Base-by-base conservation (phyloP, 2,329 filamentous ascomycete genomes). In the Zasmidium cellare region DNA sequence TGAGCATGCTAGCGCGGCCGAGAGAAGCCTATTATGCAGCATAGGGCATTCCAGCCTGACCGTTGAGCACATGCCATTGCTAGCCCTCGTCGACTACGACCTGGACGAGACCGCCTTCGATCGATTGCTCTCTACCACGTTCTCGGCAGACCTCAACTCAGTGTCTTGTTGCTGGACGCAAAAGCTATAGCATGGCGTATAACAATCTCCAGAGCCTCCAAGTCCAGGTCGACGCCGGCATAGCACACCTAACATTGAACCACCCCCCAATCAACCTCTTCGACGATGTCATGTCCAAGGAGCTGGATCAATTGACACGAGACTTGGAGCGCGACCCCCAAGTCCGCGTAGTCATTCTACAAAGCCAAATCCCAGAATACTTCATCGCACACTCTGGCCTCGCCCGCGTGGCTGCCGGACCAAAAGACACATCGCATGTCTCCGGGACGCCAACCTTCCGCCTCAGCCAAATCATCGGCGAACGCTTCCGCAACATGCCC, bases 331-430 rank as follows among this genome's bases (percentile, higher is more conserved):
- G 16, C 14, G 50, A 53, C 18, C 9, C 9, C 18, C 9, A 20
- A 11, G 18, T 53, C 18, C 31, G 51, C 16, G 51, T 45, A 3
- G 77, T 78, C 72, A 82, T 77, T 9, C 78, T 78, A 19, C 79
- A 77, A 41, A 85, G 69, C 77, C 79, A 83, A 19, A 44, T 53
- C 7, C 31, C 51, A 5, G 31, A 53, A 28, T 53, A 20, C 51
- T 53, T 53, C 31, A 53, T 53, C 20, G 51, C 51, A 12, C 51
- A 53, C 20, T 53, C 31, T 16, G 45, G 45, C 19, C 45, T 47
- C 14, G 45, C 45, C 45, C 19, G 45, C 9, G 45, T 47, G 9
- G 16, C 35, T 41, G 45, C 45, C 20, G 19, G 19, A 12, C 19
- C 19, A 5, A 22, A 22, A 9, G 23, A 24, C 45, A 11, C 19